phyloP scores from a whole-genome alignment of 257 asterid species.

The Nicotiana undulata region DNA sequence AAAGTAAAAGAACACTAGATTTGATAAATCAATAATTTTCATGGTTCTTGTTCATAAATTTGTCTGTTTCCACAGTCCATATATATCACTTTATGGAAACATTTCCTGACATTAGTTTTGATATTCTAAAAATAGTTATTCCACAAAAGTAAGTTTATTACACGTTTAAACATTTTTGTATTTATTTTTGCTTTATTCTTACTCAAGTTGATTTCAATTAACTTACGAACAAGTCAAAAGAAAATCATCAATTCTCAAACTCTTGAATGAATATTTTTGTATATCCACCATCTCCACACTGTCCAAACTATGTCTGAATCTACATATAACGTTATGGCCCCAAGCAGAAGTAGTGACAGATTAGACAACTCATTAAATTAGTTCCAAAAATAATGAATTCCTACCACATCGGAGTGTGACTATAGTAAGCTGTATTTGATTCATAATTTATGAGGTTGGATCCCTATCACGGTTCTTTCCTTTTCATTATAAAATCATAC shows the following conservation, averaged over 20 bases:
- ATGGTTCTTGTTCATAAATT: too few relatives aligned
- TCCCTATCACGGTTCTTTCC: background rate
- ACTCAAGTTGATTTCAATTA: background rate
- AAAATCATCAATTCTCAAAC: background rate
- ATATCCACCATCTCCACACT: background rate
- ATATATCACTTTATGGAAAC: background rate
- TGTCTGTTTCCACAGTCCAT: background rate
- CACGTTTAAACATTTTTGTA: background rate
- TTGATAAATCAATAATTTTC: background rate
- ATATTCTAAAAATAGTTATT: background rate
- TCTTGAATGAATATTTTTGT: background rate
- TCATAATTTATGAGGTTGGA: background rate
- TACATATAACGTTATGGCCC: background rate
- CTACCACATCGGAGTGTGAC: background rate
- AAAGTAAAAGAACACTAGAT: too few relatives aligned
- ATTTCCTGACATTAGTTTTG: background rate
- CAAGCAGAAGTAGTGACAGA: background rate
- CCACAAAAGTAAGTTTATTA: background rate
- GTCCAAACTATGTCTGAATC: background rate
- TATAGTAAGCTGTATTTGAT: background rate
- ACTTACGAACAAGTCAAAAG: background rate
- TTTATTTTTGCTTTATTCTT: background rate
- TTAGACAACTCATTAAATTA: conserved; percentile 1
- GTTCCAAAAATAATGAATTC: background rate
- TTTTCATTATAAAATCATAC: background rate